Evolutionary conservation across 2,329 filamentous ascomycete species (phyloP), one percentile per base, ranked within the genome.

Genomic region (Bipolaris sorokiniana): DNA sequence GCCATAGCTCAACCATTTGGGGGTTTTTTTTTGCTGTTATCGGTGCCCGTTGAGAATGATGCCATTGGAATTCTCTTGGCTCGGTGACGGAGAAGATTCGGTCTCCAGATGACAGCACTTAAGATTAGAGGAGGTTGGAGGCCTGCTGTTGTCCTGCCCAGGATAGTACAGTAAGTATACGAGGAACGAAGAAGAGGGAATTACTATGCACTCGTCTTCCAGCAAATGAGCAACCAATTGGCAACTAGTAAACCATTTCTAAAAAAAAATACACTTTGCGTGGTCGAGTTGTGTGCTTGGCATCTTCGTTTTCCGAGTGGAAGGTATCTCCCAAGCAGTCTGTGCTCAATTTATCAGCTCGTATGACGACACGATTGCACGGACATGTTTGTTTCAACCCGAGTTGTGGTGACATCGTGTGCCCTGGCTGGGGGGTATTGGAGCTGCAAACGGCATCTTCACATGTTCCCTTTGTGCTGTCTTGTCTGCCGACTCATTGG

Each of bases 91-190:
- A 37, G 26, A 20, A n/a, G 23, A 40, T 38, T 37, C 11, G 45
- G 46, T 10, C 44, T 54, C 37, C 37, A 46, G 38, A 31, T 44
- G 22, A 28, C 16, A 36, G 31, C 38, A 22, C 9, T 26, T 38
- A n/a, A 34, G 15, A 36, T 38, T 54, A 31, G 26, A 54, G 20
- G 38, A 50, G 38, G 47, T 38, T 51, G 47, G 7, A 15, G 9
- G 26, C 31, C 22, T 48, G 44, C 40, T 22, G 20, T 20, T 42
- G 26, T 31, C 28, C 28, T 31, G 28, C 28, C 11, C 28, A 31
- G 28, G 5, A 13, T 31, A 31, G 28, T 31, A 31, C 10, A 31
- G 26, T 28, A 9, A 9, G 26, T 28, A n/a, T 5, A 15, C 44
- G 26, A 31, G 4, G 15, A 7, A 41, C 11, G 22, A 22, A 15